These are phyloP conservation scores for Fusarium armeniacum DNA, from an alignment of 2,329 filamentous ascomycete species.

Conservation along the genomic window DNA sequence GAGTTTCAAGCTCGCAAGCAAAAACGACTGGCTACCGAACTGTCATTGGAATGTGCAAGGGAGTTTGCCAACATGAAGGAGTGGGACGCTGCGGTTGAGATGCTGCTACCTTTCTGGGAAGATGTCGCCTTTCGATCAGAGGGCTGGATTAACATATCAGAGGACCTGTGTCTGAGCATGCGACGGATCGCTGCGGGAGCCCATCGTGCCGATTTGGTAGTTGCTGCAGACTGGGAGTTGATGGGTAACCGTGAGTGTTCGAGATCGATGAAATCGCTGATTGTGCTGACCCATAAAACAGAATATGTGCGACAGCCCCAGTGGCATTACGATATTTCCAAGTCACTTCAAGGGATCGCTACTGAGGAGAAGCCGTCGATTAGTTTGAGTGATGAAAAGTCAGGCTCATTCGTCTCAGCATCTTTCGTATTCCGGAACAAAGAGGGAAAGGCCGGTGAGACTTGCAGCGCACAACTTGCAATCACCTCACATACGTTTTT, in stretches of 20 bases:
- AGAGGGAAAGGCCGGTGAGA: conserved; percentile 73
- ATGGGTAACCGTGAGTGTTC: conserved; percentile 67
- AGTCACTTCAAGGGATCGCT: conserved; percentile 66
- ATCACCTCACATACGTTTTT: conserved; percentile 69
- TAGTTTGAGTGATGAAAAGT: conserved; percentile 64
- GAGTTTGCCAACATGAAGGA: conserved; percentile 65
- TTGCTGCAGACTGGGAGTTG: conserved; percentile 76
- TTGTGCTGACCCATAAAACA: conserved; percentile 47
- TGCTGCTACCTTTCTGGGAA: conserved; percentile 71
- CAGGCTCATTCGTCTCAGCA: conserved; percentile 67
- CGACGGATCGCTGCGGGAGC: conserved; percentile 68
- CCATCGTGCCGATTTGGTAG: conserved; percentile 67
- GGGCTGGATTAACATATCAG: conserved; percentile 71
- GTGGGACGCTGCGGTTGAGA: conserved; percentile 68
- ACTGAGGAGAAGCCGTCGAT: conserved; percentile 63
- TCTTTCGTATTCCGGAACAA: conserved; percentile 71
- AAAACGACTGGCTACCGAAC: conserved; percentile 66
- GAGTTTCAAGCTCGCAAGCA: conserved; percentile 70
- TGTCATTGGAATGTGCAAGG: conserved; percentile 69
- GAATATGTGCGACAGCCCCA: conserved; percentile 67
- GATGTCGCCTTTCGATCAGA: conserved; percentile 69
- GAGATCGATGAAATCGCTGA: not conserved
- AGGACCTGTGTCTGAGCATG: conserved; percentile 73
- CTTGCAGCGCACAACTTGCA: conserved; percentile 68
- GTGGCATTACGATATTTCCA: conserved; percentile 73